Evolutionary conservation across 225 moss, liverwort and hornwort genomes (phyloP).

Genomic region (Climacium dendroides): DNA sequence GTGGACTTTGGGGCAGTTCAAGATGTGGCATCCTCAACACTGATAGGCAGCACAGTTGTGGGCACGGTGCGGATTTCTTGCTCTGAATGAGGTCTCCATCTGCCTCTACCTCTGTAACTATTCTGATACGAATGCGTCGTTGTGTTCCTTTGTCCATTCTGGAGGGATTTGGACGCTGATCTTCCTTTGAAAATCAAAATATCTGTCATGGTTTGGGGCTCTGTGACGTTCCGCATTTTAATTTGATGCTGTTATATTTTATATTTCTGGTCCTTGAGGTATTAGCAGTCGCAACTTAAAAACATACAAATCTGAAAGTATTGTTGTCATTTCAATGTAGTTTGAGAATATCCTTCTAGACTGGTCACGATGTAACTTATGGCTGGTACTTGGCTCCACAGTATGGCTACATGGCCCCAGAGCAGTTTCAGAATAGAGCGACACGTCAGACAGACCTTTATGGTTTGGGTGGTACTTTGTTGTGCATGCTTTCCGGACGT

Average conservation of each 20-base stretch:
- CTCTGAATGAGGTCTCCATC: constrained; percentile 53
- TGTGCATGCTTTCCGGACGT: constrained; percentile 71
- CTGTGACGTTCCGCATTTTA: neutral
- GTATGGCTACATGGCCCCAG: constrained; percentile 98
- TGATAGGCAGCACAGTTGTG: constrained; percentile 90
- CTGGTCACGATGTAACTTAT: neutral
- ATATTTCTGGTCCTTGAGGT: neutral
- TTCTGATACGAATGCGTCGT: neutral
- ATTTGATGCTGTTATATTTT: neutral
- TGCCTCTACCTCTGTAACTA: constrained; percentile 9
- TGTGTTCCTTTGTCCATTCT: neutral
- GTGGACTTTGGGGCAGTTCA: constrained; percentile 98
- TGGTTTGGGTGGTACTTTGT: constrained; percentile 81
- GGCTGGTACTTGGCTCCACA: constrained; percentile 4
- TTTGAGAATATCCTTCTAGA: neutral
- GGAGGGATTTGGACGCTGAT: neutral
- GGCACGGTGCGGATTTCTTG: constrained; percentile 84
- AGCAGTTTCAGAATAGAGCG: constrained; percentile 97
- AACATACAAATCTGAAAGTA: neutral
- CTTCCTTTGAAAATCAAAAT: neutral
- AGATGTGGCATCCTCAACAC: constrained; percentile 72
- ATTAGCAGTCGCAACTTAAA: neutral
- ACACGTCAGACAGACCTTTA: constrained; percentile 92
- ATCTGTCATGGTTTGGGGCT: neutral
- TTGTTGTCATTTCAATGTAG: neutral